These are phyloP conservation scores for Torulaspora globosa DNA, from an alignment of 1,139 yeast species.

Conservation along the genomic window DNA sequence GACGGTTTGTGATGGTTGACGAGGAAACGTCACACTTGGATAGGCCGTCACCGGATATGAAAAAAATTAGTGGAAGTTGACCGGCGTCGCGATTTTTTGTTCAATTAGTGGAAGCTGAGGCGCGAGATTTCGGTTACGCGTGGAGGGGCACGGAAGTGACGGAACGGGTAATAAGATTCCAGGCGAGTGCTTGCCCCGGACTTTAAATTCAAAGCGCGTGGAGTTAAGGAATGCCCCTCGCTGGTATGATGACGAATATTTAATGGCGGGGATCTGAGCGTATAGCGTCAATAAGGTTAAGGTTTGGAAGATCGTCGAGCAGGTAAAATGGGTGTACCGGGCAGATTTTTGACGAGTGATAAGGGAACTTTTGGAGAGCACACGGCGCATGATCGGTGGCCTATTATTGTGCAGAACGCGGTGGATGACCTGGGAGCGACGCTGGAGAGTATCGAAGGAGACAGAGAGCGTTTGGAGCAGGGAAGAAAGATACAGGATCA, in stretches of 20 bases:
- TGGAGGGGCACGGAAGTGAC: background rate
- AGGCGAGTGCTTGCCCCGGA: background rate
- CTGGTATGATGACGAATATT: background rate
- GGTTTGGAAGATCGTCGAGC: background rate
- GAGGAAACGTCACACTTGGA: slow-evolving; percentile 5
- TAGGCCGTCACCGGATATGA: background rate
- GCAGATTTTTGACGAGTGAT: slow-evolving; percentile 51
- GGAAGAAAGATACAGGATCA: slow-evolving; percentile 27
- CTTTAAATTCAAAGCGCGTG: background rate
- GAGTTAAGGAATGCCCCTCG: background rate
- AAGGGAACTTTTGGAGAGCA: slow-evolving; percentile 72
- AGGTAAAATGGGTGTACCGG: slow-evolving; percentile 9
- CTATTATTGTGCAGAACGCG: slow-evolving; percentile 66
- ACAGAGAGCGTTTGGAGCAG: slow-evolving; percentile 22
- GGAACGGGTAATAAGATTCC: background rate
- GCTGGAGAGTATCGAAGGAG: slow-evolving; percentile 34
- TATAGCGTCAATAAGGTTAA: background rate
- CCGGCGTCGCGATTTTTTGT: background rate
- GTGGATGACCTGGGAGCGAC: slow-evolving; percentile 51
- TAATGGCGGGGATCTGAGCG: background rate
- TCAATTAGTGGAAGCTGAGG: slow-evolving; percentile 7
- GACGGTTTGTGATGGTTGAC: background rate
- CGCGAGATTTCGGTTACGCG: background rate
- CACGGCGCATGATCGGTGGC: slow-evolving; percentile 84
- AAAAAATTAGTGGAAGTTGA: slow-evolving; percentile 4